These are phyloP conservation scores for Alternaria arbusti DNA, from an alignment of 2,329 filamentous ascomycete species.

Conservation along the genomic window DNA sequence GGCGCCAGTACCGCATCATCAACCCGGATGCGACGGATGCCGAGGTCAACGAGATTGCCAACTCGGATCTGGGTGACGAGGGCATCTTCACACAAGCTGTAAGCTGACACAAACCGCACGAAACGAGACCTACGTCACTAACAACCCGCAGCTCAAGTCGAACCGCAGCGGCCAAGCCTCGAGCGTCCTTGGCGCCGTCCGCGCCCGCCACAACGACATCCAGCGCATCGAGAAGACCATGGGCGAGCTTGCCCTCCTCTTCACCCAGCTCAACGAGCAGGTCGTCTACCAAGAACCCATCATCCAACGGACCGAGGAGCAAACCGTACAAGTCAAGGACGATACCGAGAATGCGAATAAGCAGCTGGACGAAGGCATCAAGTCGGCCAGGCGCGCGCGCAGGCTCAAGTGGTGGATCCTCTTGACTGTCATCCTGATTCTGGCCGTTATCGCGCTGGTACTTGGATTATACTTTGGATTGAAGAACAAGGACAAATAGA, in stretches of 20 bases:
- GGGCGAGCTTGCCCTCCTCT: constrained; percentile 71
- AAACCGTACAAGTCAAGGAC: constrained; percentile 69
- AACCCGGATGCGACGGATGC: constrained; percentile 79
- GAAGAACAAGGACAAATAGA: constrained; percentile 17
- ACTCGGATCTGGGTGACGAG: constrained; percentile 77
- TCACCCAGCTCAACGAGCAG: constrained; percentile 75
- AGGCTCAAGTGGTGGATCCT: constrained; percentile 86
- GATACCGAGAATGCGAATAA: constrained; percentile 73
- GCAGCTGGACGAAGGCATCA: constrained; percentile 72
- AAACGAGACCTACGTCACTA: not conserved
- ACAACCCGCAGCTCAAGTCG: constrained; percentile 66
- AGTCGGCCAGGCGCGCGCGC: constrained; percentile 69
- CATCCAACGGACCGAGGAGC: constrained; percentile 67
- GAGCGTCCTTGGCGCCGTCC: constrained; percentile 77
- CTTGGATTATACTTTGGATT: constrained; percentile 58
- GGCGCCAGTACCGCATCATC: constrained; percentile 80
- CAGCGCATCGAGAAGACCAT: constrained; percentile 80
- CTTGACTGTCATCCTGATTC: constrained; percentile 59
- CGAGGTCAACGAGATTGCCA: constrained; percentile 72
- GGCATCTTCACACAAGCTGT: constrained; percentile 84
- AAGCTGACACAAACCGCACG: constrained; percentile 46
- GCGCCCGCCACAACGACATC: constrained; percentile 82
- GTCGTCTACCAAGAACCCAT: constrained; percentile 74
- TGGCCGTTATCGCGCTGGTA: constrained; percentile 57
- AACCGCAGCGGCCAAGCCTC: constrained; percentile 77